Percentiles rank a stretch among this genome's conserved stretches.
These are phyloP conservation scores for Macrolepiota fuliginosa DNA, from an alignment of 768 basidiomycete genomes.

Conservation along the genomic window DNA sequence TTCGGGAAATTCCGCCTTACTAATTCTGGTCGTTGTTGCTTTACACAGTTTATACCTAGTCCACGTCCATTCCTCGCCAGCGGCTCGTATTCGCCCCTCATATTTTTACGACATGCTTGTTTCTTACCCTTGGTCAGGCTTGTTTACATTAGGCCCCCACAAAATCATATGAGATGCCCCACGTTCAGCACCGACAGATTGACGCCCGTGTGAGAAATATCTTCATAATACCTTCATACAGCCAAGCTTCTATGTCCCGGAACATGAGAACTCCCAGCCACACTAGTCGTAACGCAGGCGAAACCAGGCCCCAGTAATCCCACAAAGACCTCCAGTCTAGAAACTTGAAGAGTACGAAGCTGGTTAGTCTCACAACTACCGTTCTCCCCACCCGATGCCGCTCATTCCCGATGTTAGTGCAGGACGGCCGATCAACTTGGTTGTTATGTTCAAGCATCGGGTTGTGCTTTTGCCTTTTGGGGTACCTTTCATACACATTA, in stretches of 20 bases:
- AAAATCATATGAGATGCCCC: neutral
- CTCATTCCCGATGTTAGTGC: neutral
- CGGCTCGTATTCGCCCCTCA: no score
- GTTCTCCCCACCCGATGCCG: neutral
- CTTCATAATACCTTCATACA: neutral
- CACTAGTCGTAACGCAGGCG: neutral
- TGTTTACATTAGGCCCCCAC: no score
- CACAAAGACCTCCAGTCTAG: neutral
- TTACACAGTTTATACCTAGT: no score
- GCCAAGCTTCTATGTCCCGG: neutral
- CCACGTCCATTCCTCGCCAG: no score
- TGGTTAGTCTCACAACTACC: neutral
- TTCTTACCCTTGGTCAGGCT: no score
- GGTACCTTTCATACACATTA: neutral
- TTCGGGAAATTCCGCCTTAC: no score
- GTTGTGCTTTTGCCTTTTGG: neutral
- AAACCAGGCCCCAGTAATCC: neutral
- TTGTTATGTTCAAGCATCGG: neutral
- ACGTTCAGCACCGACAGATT: neutral
- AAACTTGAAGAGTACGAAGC: no score
- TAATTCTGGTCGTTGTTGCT: no score
- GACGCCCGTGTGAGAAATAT: neutral
- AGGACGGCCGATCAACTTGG: neutral
- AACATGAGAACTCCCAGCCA: neutral
- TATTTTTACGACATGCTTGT: no score